phyloP scores from a whole-genome alignment of 108 stramenopile species.

The Nitzschia inconspicua region DNA sequence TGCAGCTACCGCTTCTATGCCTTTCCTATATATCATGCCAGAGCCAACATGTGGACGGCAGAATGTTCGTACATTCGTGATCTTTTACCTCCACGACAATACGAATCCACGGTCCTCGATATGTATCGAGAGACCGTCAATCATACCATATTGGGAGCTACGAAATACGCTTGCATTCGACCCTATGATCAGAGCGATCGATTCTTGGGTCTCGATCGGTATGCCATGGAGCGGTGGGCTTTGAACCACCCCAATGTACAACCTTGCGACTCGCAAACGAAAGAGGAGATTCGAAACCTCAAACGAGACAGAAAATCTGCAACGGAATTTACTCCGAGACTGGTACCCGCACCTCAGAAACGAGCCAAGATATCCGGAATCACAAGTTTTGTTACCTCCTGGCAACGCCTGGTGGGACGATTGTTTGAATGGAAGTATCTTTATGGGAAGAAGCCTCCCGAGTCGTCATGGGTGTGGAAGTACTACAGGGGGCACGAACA shows the following conservation, averaged over 20 bases:
- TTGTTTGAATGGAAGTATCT: constrained; percentile 23
- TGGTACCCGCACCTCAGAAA: constrained; percentile 4
- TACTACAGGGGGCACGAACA: constrained; percentile 16
- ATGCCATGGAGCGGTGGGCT: constrained; percentile 21
- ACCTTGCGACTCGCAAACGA: constrained; percentile 9
- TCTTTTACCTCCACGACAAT: constrained; percentile 5
- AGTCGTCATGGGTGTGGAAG: constrained; percentile 16
- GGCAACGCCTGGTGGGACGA: constrained; percentile 6
- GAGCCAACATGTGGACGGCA: constrained; percentile 31
- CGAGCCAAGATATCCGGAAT: constrained; percentile 11
- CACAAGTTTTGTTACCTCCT: not conserved
- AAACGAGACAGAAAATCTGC: not conserved
- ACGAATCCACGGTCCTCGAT: constrained; percentile 5
- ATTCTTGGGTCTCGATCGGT: constrained; percentile 15
- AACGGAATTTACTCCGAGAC: no score
- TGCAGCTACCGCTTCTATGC: constrained; percentile 13
- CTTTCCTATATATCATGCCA: constrained; percentile 12
- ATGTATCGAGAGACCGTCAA: constrained; percentile 21
- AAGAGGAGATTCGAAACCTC: not conserved
- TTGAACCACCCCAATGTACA: constrained; percentile 21
- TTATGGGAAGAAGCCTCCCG: constrained; percentile 6
- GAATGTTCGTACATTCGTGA: constrained; percentile 18
- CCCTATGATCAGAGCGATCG: constrained; percentile 4
- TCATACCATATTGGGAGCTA: constrained; percentile 4
- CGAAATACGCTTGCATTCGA: constrained; percentile 2